Conservation (phyloP, 1,284 basidiomycete species). For the Moniliophthora roreri region DNA sequence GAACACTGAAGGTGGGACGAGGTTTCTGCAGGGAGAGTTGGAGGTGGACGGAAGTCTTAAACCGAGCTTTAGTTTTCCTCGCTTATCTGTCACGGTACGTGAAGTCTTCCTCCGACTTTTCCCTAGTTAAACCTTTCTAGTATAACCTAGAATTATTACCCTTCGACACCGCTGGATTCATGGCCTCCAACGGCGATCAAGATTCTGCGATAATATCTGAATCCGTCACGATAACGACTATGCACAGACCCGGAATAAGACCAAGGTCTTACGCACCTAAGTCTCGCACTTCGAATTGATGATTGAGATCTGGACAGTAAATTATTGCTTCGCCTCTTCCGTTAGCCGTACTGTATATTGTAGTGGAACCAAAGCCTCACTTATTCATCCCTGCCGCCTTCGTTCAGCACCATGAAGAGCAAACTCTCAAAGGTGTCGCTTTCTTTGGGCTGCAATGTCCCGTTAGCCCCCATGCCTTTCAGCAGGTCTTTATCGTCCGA, state of each 20-base stretch:
- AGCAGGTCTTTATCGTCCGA: slow-evolving; percentile 52
- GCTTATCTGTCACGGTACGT: slow-evolving; percentile 47
- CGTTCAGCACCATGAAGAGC: slow-evolving; percentile 52
- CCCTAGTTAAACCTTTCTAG: slow-evolving; percentile 26
- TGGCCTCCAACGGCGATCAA: slow-evolving; percentile 20
- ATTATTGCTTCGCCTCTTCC: neutral
- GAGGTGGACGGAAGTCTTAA: slow-evolving; percentile 45
- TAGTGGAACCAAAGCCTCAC: neutral
- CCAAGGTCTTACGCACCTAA: slow-evolving; percentile 50
- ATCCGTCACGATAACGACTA: slow-evolving; percentile 41
- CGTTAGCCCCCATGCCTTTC: slow-evolving; percentile 50
- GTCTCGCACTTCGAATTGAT: neutral
- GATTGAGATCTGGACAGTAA: slow-evolving; percentile 9
- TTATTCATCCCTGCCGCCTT: slow-evolving; percentile 5
- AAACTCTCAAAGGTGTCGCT: slow-evolving; percentile 72
- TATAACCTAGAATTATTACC: slow-evolving; percentile 47
- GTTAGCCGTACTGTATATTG: neutral
- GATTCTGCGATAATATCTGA: slow-evolving; percentile 38
- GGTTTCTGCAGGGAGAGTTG: slow-evolving; percentile 51
- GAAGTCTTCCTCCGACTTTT: neutral
- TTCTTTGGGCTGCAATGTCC: slow-evolving; percentile 40
- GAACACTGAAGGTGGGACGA: slow-evolving; percentile 19
- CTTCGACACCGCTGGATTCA: slow-evolving; percentile 46
- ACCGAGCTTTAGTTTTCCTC: slow-evolving; percentile 54
- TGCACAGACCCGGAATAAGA: slow-evolving; percentile 38